Evolutionary conservation across 2,329 filamentous ascomycete genomes (phyloP), one percentile per base, ranked within the genome.

Genomic region (Ambrosiella xylebori): DNA sequence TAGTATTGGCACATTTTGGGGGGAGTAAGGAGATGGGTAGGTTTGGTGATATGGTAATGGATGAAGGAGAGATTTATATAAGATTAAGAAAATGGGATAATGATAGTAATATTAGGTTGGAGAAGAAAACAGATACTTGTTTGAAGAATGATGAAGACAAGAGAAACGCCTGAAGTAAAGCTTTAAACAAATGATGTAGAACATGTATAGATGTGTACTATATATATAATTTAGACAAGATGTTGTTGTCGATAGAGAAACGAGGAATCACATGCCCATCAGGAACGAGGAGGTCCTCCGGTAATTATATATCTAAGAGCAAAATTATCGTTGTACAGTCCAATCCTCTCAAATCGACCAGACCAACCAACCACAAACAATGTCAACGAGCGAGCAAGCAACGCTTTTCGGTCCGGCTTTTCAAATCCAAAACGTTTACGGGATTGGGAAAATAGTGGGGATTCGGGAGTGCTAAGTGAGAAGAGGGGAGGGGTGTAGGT

Each of bases 1-100:
- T 71, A 70, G 64, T 71, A 70, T 55, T 67, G 65, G 61, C 69
- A 71, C 69, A 71, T 71, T 11, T 38, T 64, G 61, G 47, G 4
- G 57, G 50, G 45, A 7, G 36, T 36, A 45, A 47, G 17, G 2
- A 49, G 36, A 36, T 36, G 35, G 17, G 17, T 37, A 6, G 27
- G 15, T 7, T 13, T 38, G n/a, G 4, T 19, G 7, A 52, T 44
- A 12, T 15, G 39, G 51, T 53, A 53, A 53, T 39, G 39, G 19
- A n/a, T 41, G 3, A 3, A 11, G 11, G 7, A 49, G 8, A 49
- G 45, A 49, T 49, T 9, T 49, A 49, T 51, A 51, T 27, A 27
- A 27, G 27, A 27, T 27, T 27, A 27, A 27, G 27, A 27, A 27
- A 5, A 27, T 5, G 27, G 27, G 27, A 5, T 27, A 4, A 27